Percentiles rank a stretch among this genome's conserved stretches.
These are phyloP conservation scores for Meira miltonrushii DNA, from an alignment of 1,284 basidiomycete genomes.

Conservation along the genomic window DNA sequence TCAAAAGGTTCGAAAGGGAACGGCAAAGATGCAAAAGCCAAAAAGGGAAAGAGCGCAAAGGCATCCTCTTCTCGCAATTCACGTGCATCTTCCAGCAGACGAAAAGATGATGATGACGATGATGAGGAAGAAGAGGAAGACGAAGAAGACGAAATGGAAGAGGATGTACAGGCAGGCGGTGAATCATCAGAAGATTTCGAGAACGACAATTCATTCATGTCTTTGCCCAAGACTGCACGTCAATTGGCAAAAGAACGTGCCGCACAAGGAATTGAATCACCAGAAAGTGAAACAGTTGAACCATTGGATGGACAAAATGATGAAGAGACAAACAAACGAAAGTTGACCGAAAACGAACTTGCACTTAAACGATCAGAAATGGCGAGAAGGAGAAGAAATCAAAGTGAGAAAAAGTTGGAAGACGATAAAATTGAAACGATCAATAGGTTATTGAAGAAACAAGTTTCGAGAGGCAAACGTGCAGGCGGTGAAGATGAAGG, in stretches of 20 bases:
- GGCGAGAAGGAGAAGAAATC: constrained; percentile 74
- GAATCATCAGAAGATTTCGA: constrained; percentile 20
- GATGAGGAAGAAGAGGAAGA: constrained; percentile 8
- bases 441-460: constrained; percentile 79
- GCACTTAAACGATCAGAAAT: constrained; percentile 77
- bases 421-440: constrained; percentile 81
- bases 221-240: constrained; percentile 42
- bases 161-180: constrained; percentile 6
- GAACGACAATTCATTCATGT: constrained; percentile 3
- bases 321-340: constrained; percentile 62
- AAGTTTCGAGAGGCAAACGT: constrained; percentile 38
- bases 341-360: constrained; percentile 74
- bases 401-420: constrained; percentile 82
- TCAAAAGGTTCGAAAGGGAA: not conserved
- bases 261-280: constrained; percentile 21
- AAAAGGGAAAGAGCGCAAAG: not conserved
- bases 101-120: constrained; percentile 12
- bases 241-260: constrained; percentile 36
- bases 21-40: not conserved
- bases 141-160: constrained; percentile 9
- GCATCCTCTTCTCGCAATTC: not conserved
- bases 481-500: constrained; percentile 13
- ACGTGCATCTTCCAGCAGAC: not conserved
- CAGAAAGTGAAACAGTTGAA: constrained; percentile 41
- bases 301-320: constrained; percentile 7